These are phyloP conservation scores for Colletotrichum australisinense DNA, from an alignment of 2,329 filamentous ascomycete genomes.

Conservation along the genomic window DNA sequence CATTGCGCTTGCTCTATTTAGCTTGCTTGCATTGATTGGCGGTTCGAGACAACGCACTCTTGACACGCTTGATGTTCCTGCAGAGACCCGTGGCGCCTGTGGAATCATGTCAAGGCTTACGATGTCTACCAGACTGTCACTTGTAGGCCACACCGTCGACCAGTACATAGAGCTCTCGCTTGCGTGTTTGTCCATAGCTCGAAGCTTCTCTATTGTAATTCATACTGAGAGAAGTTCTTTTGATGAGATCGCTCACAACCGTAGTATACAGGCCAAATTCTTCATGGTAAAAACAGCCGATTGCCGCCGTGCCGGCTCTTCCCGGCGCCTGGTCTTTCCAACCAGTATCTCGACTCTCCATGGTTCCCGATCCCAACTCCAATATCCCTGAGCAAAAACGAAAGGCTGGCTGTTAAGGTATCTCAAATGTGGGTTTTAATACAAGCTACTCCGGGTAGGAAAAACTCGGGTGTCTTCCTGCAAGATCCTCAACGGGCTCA, in stretches of 20 bases:
- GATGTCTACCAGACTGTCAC: too few species aligned
- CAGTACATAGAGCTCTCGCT: too few species aligned
- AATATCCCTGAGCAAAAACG: slow-evolving; percentile 34
- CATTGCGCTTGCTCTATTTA: too few species aligned
- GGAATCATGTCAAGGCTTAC: too few species aligned
- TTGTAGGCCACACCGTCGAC: too few species aligned
- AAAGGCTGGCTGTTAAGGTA: slow-evolving; percentile 32
- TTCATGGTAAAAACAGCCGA: background rate
- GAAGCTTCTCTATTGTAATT: slow-evolving; percentile 7
- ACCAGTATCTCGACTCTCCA: slow-evolving; percentile 5
- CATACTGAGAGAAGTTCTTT: slow-evolving; percentile 2
- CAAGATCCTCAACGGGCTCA: background rate
- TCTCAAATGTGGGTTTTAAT: slow-evolving; percentile 36
- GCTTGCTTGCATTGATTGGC: too few species aligned
- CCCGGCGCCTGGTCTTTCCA: slow-evolving; percentile 2
- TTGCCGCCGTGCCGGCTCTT: background rate
- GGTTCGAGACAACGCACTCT: too few species aligned
- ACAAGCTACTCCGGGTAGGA: slow-evolving; percentile 24
- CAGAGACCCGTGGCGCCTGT: too few species aligned
- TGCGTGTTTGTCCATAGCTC: background rate
- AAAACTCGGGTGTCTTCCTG: background rate
- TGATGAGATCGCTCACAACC: background rate
- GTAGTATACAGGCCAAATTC: slow-evolving; percentile 22
- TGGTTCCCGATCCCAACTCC: slow-evolving; percentile 27
- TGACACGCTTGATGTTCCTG: too few species aligned